phyloP scores from a whole-genome alignment of 1,284 basidiomycete genomes.

The Ceratobasidium sp. region DNA sequence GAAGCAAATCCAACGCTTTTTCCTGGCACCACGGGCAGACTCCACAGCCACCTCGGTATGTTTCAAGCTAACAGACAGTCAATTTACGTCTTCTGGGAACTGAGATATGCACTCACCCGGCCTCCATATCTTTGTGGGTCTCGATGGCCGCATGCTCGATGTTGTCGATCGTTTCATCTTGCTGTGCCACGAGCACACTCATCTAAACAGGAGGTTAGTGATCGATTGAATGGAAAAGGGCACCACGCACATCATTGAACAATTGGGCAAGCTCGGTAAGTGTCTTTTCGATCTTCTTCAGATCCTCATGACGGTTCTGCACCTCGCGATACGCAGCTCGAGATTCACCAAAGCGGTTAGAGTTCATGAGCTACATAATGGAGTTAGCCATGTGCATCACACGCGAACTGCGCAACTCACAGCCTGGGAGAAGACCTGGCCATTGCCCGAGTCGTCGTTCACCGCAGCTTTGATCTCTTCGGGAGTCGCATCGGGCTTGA shows the following conservation, averaged over 20 bases:
- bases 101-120: conserved; percentile 49
- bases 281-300: conserved; percentile 65
- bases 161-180: conserved; percentile 57
- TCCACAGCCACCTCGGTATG: conserved; percentile 59
- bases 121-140: conserved; percentile 56
- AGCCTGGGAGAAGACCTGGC: conserved; percentile 63
- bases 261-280: conserved; percentile 65
- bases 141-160: conserved; percentile 55
- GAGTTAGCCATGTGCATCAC: not conserved
- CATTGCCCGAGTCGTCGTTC: conserved; percentile 55
- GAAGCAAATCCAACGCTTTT: conserved; percentile 60
- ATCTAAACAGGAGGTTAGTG: conserved; percentile 45
- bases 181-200: conserved; percentile 60
- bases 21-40: conserved; percentile 58
- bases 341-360: conserved; percentile 62
- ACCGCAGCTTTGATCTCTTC: conserved; percentile 61
- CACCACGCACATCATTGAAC: conserved; percentile 56
- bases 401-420: conserved; percentile 46
- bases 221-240: conserved; percentile 25
- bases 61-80: conserved; percentile 45
- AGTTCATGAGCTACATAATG: conserved; percentile 55
- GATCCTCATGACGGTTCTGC: conserved; percentile 64
- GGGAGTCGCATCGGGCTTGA: conserved; percentile 63
- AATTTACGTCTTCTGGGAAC: not conserved
- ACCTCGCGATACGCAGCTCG: conserved; percentile 63